Conservation (phyloP, 2,329 filamentous ascomycete species). For the Talaromyces sp. region DNA sequence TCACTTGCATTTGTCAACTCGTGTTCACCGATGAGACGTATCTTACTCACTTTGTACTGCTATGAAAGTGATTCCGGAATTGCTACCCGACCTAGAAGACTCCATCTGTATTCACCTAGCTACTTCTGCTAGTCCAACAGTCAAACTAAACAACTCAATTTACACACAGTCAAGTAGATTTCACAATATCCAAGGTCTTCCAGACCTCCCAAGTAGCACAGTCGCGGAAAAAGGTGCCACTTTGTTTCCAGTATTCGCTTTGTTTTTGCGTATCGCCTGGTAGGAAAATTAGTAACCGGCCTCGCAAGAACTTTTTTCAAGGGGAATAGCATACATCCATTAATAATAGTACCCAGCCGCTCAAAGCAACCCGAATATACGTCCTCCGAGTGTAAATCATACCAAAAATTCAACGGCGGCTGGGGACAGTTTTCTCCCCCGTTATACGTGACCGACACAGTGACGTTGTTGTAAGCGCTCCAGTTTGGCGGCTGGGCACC, state of each 20-base stretch:
- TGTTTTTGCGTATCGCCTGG: background rate
- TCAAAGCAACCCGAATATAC: background rate
- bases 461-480: background rate
- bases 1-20: too few relatives aligned
- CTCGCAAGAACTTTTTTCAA: background rate
- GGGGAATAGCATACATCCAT: background rate
- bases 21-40: too few relatives aligned
- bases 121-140: background rate
- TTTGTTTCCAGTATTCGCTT: background rate
- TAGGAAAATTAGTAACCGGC: background rate
- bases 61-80: too few relatives aligned
- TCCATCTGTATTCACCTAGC: background rate
- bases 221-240: background rate
- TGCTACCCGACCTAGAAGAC: background rate
- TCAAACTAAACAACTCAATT: background rate
- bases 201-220: background rate
- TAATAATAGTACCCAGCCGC: background rate
- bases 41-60: too few relatives aligned
- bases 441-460: background rate
- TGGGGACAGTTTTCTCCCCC: background rate
- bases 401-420: background rate
- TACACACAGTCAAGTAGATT: background rate
- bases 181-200: background rate
- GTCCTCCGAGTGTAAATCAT: background rate
- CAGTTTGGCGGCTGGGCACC: background rate